A percentile compares a stretch with the other conserved stretches of the same genome.
These are phyloP conservation scores for Striga hermonthica DNA, from an alignment of 305 asterid species.

Conservation along the genomic window DNA sequence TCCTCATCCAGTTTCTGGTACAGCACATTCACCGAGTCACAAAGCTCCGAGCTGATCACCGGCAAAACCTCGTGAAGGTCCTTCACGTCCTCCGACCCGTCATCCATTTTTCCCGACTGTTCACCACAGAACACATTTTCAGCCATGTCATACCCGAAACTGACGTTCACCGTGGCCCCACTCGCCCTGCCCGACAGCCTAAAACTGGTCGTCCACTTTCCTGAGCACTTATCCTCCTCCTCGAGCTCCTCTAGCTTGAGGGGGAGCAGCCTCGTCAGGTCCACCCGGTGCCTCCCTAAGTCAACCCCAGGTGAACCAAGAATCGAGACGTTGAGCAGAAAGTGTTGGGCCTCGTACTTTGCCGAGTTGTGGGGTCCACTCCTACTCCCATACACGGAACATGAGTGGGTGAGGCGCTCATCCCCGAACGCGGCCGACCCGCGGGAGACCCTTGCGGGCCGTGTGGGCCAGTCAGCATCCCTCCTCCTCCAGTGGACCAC, in stretches of 20 bases:
- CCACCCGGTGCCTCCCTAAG: conserved; percentile 83
- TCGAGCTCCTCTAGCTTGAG: conserved; percentile 86
- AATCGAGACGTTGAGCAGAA: conserved; percentile 65
- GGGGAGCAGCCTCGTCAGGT: conserved; percentile 92
- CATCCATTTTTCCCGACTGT: conserved; percentile 29
- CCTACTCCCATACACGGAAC: conserved; percentile 76
- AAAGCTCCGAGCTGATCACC: conserved; percentile 46
- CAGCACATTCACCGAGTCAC: conserved; percentile 64
- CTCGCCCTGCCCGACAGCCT: conserved; percentile 78
- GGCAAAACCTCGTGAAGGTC: conserved; percentile 90
- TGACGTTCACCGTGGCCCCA: conserved; percentile 79
- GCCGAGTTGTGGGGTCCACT: conserved; percentile 87
- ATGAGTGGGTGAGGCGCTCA: conserved; percentile 61
- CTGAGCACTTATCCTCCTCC: conserved; percentile 89
- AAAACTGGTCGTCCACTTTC: conserved; percentile 95
- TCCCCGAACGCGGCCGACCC: conserved; percentile 66
- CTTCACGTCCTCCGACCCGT: conserved; percentile 50
- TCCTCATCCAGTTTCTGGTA: conserved; percentile 72
- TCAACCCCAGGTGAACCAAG: conserved; percentile 74
- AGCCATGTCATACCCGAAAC: conserved; percentile 66
- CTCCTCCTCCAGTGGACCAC: conserved; percentile 62
- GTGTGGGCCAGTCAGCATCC: conserved; percentile 46
- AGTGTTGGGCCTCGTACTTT: conserved; percentile 86
- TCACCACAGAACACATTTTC: conserved; percentile 41
- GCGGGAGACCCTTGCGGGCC: conserved; percentile 41